These are phyloP conservation scores for Ceratocystis colombiana DNA, from an alignment of 2,329 filamentous ascomycete genomes.

Conservation along the genomic window DNA sequence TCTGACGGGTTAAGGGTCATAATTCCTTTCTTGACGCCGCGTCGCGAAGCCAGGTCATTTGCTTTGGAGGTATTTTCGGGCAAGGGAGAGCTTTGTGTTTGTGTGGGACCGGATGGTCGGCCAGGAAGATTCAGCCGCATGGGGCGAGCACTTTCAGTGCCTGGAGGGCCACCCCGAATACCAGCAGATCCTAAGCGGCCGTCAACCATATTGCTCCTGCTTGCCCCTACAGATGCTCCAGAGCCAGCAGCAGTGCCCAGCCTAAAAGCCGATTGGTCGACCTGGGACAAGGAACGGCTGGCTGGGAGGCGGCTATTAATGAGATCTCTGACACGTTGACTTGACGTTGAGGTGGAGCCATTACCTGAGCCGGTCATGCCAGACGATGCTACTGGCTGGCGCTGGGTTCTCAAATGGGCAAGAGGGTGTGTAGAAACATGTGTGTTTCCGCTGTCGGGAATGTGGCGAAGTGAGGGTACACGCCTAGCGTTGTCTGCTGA, in stretches of 20 bases:
- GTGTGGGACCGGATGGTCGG: constrained; percentile 1
- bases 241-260: background rate
- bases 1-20: constrained; percentile 16
- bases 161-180: background rate
- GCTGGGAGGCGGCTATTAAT: constrained; percentile 15
- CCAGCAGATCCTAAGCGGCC: background rate
- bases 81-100: constrained; percentile 4
- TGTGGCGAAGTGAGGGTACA: constrained; percentile 20
- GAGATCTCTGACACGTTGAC: constrained; percentile 7
- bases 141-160: background rate
- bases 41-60: constrained; percentile 52
- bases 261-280: background rate
- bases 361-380: background rate
- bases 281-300: background rate
- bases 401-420: constrained; percentile 16
- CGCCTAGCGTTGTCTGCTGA: constrained; percentile 14
- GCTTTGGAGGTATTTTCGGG: background rate
- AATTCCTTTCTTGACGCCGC: constrained; percentile 44
- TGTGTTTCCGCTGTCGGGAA: constrained; percentile 16
- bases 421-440: constrained; percentile 15
- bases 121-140: constrained; percentile 3
- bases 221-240: background rate
- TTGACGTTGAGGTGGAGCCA: background rate
- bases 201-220: background rate
- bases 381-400: constrained; percentile 7